phyloP scores from a whole-genome alignment of 306 rosid species.

The Elaeagnus macrophylla region DNA sequence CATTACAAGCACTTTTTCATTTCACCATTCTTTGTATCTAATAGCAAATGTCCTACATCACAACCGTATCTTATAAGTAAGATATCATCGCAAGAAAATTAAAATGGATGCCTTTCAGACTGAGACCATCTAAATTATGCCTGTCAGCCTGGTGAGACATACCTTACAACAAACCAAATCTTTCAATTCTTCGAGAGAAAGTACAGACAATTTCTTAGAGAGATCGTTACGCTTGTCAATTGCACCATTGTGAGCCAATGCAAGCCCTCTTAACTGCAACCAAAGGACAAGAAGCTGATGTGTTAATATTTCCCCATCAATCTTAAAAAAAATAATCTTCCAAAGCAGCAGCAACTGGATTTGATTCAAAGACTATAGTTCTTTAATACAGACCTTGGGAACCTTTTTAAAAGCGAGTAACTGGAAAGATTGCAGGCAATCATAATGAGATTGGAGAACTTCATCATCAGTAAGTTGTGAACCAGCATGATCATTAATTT shows the following conservation, averaged over 20 bases:
- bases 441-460: constrained; percentile 86
- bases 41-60: too few species aligned
- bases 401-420: constrained; percentile 78
- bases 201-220: constrained; percentile 77
- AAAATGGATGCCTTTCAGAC: neutral
- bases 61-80: too few species aligned
- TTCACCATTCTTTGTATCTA: too few species aligned
- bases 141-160: constrained; percentile 10
- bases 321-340: neutral
- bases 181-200: constrained; percentile 63
- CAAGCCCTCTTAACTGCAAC: constrained; percentile 72
- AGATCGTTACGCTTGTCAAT: constrained; percentile 77
- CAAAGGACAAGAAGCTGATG: constrained; percentile 16
- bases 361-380: neutral
- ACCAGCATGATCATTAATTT: constrained; percentile 89
- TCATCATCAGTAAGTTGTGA: constrained; percentile 85
- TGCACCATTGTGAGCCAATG: constrained; percentile 78
- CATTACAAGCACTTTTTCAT: too few species aligned
- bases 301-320: neutral
- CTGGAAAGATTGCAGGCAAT: constrained; percentile 78
- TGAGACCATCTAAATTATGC: neutral
- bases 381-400: constrained; percentile 50
- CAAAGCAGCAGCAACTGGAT: neutral
- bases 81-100: neutral
- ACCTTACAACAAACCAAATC: constrained; percentile 92